Evolutionary conservation across 2,329 filamentous ascomycete genomes (phyloP).

Genomic region (Plectosphaerella plurivora): DNA sequence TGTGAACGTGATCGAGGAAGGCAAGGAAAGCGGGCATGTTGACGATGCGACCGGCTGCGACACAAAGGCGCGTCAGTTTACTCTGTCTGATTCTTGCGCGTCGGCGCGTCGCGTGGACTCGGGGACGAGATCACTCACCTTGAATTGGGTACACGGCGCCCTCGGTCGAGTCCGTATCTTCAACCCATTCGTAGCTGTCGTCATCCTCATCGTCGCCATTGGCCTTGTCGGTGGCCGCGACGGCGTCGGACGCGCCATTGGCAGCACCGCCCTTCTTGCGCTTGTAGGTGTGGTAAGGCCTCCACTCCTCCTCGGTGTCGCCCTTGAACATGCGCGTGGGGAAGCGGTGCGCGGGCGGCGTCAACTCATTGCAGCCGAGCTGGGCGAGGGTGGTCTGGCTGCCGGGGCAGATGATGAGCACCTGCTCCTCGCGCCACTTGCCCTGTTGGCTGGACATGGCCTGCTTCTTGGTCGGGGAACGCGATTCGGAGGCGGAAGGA

Average conservation of each 20-base stretch:
- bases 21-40: constrained; percentile 94
- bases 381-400: constrained; percentile 89
- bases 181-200: constrained; percentile 67
- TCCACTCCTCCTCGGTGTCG: constrained; percentile 68
- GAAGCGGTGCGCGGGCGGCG: constrained; percentile 80
- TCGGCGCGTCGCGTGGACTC: background rate
- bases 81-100: constrained; percentile 4
- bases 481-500: background rate
- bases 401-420: constrained; percentile 72
- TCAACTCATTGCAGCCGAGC: constrained; percentile 85
- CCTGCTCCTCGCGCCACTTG: constrained; percentile 62
- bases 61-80: constrained; percentile 6
- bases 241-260: constrained; percentile 10
- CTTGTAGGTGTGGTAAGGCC: constrained; percentile 73
- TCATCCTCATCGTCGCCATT: background rate
- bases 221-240: constrained; percentile 1
- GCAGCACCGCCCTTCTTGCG: constrained; percentile 40
- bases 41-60: constrained; percentile 70
- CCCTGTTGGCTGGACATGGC: constrained; percentile 50
- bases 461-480: background rate
- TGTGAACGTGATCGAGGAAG: constrained; percentile 87
- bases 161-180: constrained; percentile 82
- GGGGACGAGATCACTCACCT: constrained; percentile 34
- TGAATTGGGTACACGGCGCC: constrained; percentile 85
- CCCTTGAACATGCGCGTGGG: constrained; percentile 94